Evolutionary conservation across 73 alveolate species (phyloP).

Genomic region (Paraurostyla sp.): DNA sequence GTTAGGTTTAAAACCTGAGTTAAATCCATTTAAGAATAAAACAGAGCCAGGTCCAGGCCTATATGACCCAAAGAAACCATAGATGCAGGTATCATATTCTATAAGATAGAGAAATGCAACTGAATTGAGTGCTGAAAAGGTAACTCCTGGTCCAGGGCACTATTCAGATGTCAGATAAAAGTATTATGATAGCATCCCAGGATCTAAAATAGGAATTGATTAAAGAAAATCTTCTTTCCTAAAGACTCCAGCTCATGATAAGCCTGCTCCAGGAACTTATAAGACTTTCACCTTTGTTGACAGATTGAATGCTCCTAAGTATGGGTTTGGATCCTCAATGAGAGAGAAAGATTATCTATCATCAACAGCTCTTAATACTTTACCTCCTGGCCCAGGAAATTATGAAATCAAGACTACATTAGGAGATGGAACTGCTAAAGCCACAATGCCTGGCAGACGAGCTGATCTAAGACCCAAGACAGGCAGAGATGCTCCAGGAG

Average conservation of each 20-base stretch:
- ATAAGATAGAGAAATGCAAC: not conserved
- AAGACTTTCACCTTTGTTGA: not conserved
- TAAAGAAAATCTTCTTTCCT: not conserved
- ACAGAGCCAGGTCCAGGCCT: slow-evolving; percentile 61
- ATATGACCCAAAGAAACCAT: not conserved
- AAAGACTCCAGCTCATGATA: not conserved
- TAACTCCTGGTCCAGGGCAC: slow-evolving; percentile 56
- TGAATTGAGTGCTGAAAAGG: not conserved
- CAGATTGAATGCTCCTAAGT: not conserved
- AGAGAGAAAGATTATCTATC: slow-evolving; percentile 43
- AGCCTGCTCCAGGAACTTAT: slow-evolving; percentile 75
- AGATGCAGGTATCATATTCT: slow-evolving; percentile 1
- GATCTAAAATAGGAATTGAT: slow-evolving; percentile 37
- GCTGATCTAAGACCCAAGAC: slow-evolving; percentile 52
- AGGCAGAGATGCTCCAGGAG: slow-evolving; percentile 58
- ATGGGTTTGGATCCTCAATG: slow-evolving; percentile 44
- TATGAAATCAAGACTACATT: slow-evolving; percentile 24
- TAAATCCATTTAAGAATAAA: not conserved
- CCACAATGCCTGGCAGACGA: slow-evolving; percentile 55
- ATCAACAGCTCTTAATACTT: not conserved
- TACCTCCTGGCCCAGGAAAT: slow-evolving; percentile 70
- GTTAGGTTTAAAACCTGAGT: slow-evolving; percentile 53
- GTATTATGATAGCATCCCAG: slow-evolving; percentile 29
- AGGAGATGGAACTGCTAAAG: slow-evolving; percentile 16
- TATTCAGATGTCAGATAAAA: slow-evolving; percentile 8